Percentiles rank a stretch among this genome's conserved stretches.
These are phyloP conservation scores for Phytophthora macrochlamydospora DNA, from an alignment of 352 stramenopile genomes.

Conservation along the genomic window DNA sequence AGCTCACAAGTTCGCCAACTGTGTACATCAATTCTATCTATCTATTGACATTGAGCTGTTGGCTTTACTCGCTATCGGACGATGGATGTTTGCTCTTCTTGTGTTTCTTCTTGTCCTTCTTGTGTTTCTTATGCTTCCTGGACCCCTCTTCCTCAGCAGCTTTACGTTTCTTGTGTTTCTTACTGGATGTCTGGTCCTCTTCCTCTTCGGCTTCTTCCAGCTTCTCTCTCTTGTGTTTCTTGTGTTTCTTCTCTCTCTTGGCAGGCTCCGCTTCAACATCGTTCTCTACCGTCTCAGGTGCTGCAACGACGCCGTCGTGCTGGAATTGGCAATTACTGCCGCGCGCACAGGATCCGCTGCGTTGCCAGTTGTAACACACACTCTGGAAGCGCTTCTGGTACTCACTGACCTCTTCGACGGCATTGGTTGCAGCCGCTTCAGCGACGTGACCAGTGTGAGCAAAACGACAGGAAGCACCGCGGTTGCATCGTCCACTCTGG, in stretches of 20 bases:
- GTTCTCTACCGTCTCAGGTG: too few relatives aligned
- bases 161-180: conserved; percentile 29
- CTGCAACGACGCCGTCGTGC: conserved; percentile 28
- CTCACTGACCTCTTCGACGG: conserved; percentile 60
- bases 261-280: conserved; percentile 3
- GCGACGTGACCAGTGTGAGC: conserved; percentile 44
- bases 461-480: conserved; percentile 62
- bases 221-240: conserved; percentile 29
- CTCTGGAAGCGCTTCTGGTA: conserved; percentile 74
- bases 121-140: conserved; percentile 24
- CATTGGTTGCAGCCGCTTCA: conserved; percentile 17
- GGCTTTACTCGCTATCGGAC: conserved; percentile 17
- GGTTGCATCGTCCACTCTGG: conserved; percentile 43
- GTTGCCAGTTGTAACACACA: conserved; percentile 72
- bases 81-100: conserved; percentile 31
- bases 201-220: conserved; percentile 29
- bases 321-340: conserved; percentile 58
- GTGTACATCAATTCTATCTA: conserved; percentile 24
- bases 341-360: conserved; percentile 40
- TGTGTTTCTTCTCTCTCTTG: conserved; percentile 6
- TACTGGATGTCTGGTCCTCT: neutral
- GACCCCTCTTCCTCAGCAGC: conserved; percentile 7
- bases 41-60: conserved; percentile 14
- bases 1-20: conserved; percentile 6
- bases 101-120: conserved; percentile 35